These are phyloP conservation scores for Daedalea quercina DNA, from an alignment of 768 basidiomycete genomes.

Conservation along the genomic window DNA sequence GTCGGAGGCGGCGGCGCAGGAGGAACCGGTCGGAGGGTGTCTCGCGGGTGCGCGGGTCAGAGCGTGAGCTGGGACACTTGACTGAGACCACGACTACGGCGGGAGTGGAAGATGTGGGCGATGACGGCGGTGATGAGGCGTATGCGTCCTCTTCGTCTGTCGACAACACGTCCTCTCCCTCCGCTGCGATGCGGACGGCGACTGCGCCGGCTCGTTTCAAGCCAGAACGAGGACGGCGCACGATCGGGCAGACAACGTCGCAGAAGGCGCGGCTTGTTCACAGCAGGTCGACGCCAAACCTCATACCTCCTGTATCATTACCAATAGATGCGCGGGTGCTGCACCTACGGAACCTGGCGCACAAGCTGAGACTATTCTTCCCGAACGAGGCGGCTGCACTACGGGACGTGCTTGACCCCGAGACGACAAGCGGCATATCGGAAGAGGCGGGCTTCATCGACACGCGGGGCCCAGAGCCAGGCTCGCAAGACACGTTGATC, in stretches of 20 bases:
- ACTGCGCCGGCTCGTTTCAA: conserved; percentile 9
- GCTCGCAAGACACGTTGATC: conserved; percentile 25
- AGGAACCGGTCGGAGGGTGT: conserved; percentile 19
- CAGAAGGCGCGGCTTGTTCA: conserved; percentile 29
- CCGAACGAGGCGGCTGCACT: conserved; percentile 39
- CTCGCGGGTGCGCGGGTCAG: conserved; percentile 7
- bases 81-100: conserved; percentile 11
- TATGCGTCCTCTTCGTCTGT: conserved; percentile 21
- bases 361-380: conserved; percentile 49
- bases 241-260: background rate
- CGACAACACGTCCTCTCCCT: conserved; percentile 22
- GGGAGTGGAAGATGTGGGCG: conserved; percentile 7
- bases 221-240: conserved; percentile 5
- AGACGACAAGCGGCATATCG: conserved; percentile 13
- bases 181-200: conserved; percentile 17
- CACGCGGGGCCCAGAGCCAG: conserved; percentile 29
- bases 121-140: conserved; percentile 12
- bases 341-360: conserved; percentile 48
- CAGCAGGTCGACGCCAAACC: conserved; percentile 41
- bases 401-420: conserved; percentile 21
- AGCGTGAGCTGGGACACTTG: conserved; percentile 3
- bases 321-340: conserved; percentile 41
- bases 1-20: conserved; percentile 29
- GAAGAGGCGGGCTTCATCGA: conserved; percentile 22
- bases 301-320: conserved; percentile 31